A percentile compares a stretch with the other conserved stretches of the same genome.
Conservation (phyloP, 116 monocot species). For the Zostera marina region DNA sequence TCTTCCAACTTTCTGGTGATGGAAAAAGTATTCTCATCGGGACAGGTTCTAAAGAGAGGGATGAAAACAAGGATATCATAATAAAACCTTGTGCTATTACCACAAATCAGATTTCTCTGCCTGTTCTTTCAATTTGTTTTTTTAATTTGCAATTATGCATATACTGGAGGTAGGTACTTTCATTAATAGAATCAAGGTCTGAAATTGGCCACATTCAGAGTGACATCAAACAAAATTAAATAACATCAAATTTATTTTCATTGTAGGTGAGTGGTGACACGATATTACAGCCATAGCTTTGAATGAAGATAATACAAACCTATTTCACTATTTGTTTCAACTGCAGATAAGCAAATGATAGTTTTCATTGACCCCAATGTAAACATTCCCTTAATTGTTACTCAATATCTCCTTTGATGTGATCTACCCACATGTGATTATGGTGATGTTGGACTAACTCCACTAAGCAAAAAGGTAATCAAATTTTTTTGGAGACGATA, state of each 20-base stretch:
- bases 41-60: slow-evolving; percentile 22
- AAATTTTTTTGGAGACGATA: no score
- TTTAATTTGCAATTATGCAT: slow-evolving; percentile 67
- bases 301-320: slow-evolving; percentile 56
- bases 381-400: slow-evolving; percentile 13
- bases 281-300: slow-evolving; percentile 64
- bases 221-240: no score
- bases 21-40: slow-evolving; percentile 60
- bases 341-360: slow-evolving; percentile 69
- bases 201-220: no score
- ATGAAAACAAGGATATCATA: background rate
- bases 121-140: slow-evolving; percentile 71
- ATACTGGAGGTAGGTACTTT: slow-evolving; percentile 41
- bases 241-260: background rate
- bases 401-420: slow-evolving; percentile 29
- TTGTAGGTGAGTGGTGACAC: slow-evolving; percentile 67
- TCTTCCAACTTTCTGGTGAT: slow-evolving; percentile 61
- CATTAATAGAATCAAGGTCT: no score
- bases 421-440: slow-evolving; percentile 74
- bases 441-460: slow-evolving; percentile 56
- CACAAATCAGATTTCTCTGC: slow-evolving; percentile 20
- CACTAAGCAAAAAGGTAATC: slow-evolving; percentile 15
- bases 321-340: slow-evolving; percentile 75
- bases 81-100: slow-evolving; percentile 2
- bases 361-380: slow-evolving; percentile 84